A percentile compares a stretch with the other conserved stretches of the same genome.
phyloP scores from a whole-genome alignment of 2,329 filamentous ascomycete genomes.

The Calonectria naviculata region DNA sequence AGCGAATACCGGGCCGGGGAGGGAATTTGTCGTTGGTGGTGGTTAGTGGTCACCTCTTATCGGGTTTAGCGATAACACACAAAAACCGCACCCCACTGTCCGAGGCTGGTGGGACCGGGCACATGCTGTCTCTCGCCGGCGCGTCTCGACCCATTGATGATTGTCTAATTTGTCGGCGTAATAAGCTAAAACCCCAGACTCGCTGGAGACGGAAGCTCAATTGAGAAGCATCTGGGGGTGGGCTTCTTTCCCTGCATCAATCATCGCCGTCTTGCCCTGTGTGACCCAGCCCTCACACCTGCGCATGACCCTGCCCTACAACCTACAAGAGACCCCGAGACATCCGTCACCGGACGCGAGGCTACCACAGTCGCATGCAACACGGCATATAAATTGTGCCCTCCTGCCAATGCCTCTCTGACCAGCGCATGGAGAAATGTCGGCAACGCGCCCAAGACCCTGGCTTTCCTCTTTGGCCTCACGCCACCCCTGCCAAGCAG shows the following conservation, averaged over 20 bases:
- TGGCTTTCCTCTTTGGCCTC: background rate
- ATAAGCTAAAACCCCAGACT: slow-evolving; percentile 13
- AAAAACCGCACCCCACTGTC: slow-evolving; percentile 27
- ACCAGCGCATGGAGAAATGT: slow-evolving; percentile 25
- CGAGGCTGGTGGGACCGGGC: background rate
- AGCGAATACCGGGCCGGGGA: slow-evolving; percentile 43
- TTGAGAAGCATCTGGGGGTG: slow-evolving; percentile 14
- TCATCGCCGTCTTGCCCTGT: background rate
- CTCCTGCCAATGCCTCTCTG: background rate
- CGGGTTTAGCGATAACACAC: slow-evolving; percentile 34
- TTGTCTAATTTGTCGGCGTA: slow-evolving; percentile 13
- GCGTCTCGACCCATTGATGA: slow-evolving; percentile 5
- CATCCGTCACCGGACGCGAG: slow-evolving; percentile 18
- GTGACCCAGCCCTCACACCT: background rate
- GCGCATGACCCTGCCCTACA: background rate
- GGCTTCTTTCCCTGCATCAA: background rate
- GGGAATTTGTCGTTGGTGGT: slow-evolving; percentile 43
- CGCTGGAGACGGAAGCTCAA: background rate
- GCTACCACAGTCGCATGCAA: slow-evolving; percentile 4
- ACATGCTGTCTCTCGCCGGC: background rate
- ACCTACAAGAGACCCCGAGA: background rate
- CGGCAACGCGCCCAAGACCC: slow-evolving; percentile 22
- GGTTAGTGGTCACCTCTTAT: slow-evolving; percentile 35
- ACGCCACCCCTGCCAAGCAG: slow-evolving; percentile 22
- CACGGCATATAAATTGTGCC: background rate